phyloP scores from a whole-genome alignment of 1,284 basidiomycete species.

The Ceratobasidium sp. region DNA sequence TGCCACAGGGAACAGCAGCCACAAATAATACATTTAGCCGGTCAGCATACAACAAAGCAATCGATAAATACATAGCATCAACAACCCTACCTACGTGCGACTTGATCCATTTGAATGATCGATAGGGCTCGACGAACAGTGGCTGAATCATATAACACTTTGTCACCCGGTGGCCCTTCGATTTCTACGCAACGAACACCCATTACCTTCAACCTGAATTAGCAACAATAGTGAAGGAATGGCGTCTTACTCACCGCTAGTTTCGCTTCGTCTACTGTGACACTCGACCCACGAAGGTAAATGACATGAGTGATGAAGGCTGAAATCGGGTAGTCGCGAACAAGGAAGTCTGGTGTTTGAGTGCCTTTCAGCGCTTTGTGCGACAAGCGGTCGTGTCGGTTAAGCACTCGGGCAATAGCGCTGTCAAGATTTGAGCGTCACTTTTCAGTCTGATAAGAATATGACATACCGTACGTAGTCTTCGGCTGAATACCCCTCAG shows the following conservation, averaged over 20 bases:
- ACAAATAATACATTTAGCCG: conserved; percentile 34
- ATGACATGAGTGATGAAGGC: conserved; percentile 51
- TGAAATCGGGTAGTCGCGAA: conserved; percentile 48
- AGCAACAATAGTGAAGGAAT: background rate
- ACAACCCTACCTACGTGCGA: background rate
- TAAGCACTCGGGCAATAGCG: conserved; percentile 79
- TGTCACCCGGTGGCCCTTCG: conserved; percentile 38
- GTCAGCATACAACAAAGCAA: background rate
- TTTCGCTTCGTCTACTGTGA: conserved; percentile 45
- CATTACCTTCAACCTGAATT: conserved; percentile 16
- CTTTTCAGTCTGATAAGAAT: conserved; percentile 3
- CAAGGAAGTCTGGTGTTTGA: conserved; percentile 39
- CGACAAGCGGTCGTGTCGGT: conserved; percentile 61
- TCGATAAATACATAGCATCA: conserved; percentile 20
- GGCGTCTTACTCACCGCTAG: conserved; percentile 36
- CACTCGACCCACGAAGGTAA: conserved; percentile 47
- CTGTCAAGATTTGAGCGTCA: conserved; percentile 58
- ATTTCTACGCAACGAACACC: conserved; percentile 41
- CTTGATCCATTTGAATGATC: conserved; percentile 36
- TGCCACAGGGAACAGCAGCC: conserved; percentile 34
- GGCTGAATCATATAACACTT: conserved; percentile 34
- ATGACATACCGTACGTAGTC: conserved; percentile 82
- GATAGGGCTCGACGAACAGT: conserved; percentile 41
- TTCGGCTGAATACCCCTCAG: conserved; percentile 83
- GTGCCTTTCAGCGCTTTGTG: conserved; percentile 43